Base-by-base conservation (phyloP, 1,284 basidiomycete species). In the Cutaneotrichosporon cyanovorans region DNA sequence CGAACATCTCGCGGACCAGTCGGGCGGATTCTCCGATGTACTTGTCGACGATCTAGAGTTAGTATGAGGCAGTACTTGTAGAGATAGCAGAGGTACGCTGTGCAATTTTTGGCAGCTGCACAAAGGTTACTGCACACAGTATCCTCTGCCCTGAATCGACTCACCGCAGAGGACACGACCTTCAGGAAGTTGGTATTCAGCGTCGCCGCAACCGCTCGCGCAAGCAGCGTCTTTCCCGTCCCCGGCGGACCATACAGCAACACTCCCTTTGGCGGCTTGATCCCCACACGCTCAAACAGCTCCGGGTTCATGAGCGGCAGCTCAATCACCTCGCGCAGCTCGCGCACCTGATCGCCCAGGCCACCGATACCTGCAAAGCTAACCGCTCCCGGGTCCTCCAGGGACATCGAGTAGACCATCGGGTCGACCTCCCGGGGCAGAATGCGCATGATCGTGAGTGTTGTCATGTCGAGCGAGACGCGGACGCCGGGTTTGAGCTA, bases 391-490 rank as follows among this genome's bases (percentile, higher is more conserved):
- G 95, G 91, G 65, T 98, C 93, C 72, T 99, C 95, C 62, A 96
- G 78, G 57, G 88, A 93, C 95, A 99, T 99, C 75, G 96, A 97
- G 78, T 98, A 98, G 5, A 99, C 93, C 64, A 95, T 76, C 16
- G 95, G 95, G 68, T 99, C 95, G 21, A 98, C 90, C 72, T 99
- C 95, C 57, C 95, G 81, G 8, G 95, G 95, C 25, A 99, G 76
- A 53, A 98, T 95, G 38, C 92, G 84, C 92, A 99, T 98, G 68
- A 99, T 91, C 8, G 95, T 98, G 32, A 98, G 77, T 1, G 95
- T 98, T 2, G 95, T 99, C 95, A 98, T 98, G 72, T 99, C 95
- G 42, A 99, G 81, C 51, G 91, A 93, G 52, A 99, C 95, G 56
- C 95, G 87, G 10, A 89, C 89, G 45, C 90, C 90, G 22, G 87